phyloP scores from a whole-genome alignment of 805 yeast species.

The Brettanomyces sp. region DNA sequence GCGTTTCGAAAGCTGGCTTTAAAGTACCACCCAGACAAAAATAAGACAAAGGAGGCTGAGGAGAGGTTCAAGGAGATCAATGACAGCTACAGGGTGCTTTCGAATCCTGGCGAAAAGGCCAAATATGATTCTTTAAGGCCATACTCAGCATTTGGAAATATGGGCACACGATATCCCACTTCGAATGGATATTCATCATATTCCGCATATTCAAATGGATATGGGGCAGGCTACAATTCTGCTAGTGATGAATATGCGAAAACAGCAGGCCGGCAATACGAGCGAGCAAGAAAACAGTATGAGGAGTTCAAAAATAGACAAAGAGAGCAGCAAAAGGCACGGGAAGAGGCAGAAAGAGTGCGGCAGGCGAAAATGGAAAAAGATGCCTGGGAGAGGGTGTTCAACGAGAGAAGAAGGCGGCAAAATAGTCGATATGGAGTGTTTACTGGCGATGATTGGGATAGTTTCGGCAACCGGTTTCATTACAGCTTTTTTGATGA shows the following conservation, averaged over 20 bases:
- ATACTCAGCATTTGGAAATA: background rate
- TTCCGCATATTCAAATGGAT: background rate
- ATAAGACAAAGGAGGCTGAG: conserved; percentile 53
- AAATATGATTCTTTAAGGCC: conserved; percentile 37
- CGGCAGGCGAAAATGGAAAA: conserved; percentile 6
- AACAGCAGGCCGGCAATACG: conserved; percentile 10
- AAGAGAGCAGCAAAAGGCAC: conserved; percentile 8
- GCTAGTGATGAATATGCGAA: background rate
- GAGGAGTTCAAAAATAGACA: conserved; percentile 12
- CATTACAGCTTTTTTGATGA: background rate
- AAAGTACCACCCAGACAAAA: conserved; percentile 74
- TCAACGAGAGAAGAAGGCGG: background rate
- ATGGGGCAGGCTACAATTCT: background rate
- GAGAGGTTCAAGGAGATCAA: conserved; percentile 80
- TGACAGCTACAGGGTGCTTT: conserved; percentile 77
- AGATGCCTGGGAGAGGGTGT: conserved; percentile 3
- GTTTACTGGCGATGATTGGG: conserved; percentile 1
- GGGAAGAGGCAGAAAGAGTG: conserved; percentile 6
- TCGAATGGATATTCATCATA: background rate
- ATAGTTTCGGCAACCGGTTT: background rate
- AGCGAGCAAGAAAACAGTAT: conserved; percentile 14
- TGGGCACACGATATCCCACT: conserved; percentile 28
- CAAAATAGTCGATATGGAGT: background rate
- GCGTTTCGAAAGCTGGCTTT: conserved; percentile 73
- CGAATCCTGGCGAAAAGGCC: conserved; percentile 49